Conservation (phyloP, 2,329 filamentous ascomycete species). For the Venturia effusa region DNA sequence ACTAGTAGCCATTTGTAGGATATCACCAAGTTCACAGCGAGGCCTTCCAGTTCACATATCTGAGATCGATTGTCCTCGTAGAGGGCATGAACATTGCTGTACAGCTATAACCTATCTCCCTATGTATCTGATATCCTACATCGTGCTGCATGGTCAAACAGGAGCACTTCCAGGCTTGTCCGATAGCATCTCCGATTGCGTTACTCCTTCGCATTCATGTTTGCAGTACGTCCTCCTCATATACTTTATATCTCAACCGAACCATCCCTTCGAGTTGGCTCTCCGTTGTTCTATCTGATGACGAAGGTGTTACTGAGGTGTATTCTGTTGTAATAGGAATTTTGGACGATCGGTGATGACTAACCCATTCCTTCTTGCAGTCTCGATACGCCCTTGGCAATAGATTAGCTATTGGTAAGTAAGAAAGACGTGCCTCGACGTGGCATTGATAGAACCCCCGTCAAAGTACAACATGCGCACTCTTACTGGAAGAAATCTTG, state of each 20-base stretch:
- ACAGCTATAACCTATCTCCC: too few relatives aligned
- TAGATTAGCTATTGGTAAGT: background rate
- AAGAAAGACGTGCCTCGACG: background rate
- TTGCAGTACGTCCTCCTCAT: background rate
- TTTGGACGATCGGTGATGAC: constrained; percentile 19
- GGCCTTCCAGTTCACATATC: background rate
- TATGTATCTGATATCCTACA: background rate
- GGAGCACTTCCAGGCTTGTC: background rate
- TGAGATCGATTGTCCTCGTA: background rate
- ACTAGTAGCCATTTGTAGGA: background rate
- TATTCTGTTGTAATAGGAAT: background rate
- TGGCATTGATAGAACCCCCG: background rate
- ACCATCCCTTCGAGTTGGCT: constrained; percentile 1
- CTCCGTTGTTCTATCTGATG: background rate
- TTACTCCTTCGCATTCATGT: background rate
- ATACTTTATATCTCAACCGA: background rate
- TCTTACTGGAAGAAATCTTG: constrained; percentile 84
- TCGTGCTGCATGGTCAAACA: background rate
- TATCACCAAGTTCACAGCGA: background rate
- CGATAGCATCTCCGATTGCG: background rate
- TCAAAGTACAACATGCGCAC: constrained; percentile 31
- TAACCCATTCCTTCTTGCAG: constrained; percentile 91
- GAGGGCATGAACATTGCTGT: too few relatives aligned
- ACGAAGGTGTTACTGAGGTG: background rate
- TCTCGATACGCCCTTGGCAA: constrained; percentile 72